A percentile compares a stretch with the other conserved stretches of the same genome.
phyloP scores from a whole-genome alignment of 169 alveolate genomes.

The Cyclospora cayetanensis region DNA sequence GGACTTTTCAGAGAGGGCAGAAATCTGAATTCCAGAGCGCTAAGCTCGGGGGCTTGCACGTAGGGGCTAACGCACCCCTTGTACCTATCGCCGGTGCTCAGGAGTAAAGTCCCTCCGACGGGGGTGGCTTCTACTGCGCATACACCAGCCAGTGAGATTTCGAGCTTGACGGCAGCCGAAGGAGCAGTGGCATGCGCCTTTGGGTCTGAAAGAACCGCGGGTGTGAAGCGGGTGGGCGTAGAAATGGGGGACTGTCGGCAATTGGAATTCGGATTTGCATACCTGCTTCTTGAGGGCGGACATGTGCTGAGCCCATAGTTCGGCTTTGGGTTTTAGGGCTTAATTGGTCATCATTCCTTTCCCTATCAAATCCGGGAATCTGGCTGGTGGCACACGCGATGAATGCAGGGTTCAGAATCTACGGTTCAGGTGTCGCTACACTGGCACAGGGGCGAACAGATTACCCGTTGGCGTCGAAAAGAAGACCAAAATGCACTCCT shows the following conservation, averaged over 20 bases:
- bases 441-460: too few relatives aligned
- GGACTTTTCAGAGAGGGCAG: too few relatives aligned
- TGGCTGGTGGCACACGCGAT: neutral
- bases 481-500: too few relatives aligned
- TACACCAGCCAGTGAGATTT: neutral
- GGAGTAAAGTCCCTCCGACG: neutral
- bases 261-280: neutral
- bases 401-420: neutral
- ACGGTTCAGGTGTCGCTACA: too few relatives aligned
- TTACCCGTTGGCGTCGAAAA: too few relatives aligned
- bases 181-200: neutral
- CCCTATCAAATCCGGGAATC: neutral
- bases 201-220: neutral
- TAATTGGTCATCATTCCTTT: neutral
- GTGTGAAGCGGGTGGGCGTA: too few relatives aligned
- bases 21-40: too few relatives aligned
- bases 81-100: neutral
- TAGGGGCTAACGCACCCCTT: neutral
- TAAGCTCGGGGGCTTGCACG: too few relatives aligned
- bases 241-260: too few relatives aligned
- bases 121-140: neutral
- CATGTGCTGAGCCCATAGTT: neutral
- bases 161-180: too few relatives aligned
- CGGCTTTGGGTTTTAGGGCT: neutral
- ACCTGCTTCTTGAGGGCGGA: neutral